Percentiles rank a stretch among this genome's conserved stretches.
These are phyloP conservation scores for Cladosporium austrohemisphaericum DNA, from an alignment of 2,329 filamentous ascomycete genomes.

Conservation along the genomic window DNA sequence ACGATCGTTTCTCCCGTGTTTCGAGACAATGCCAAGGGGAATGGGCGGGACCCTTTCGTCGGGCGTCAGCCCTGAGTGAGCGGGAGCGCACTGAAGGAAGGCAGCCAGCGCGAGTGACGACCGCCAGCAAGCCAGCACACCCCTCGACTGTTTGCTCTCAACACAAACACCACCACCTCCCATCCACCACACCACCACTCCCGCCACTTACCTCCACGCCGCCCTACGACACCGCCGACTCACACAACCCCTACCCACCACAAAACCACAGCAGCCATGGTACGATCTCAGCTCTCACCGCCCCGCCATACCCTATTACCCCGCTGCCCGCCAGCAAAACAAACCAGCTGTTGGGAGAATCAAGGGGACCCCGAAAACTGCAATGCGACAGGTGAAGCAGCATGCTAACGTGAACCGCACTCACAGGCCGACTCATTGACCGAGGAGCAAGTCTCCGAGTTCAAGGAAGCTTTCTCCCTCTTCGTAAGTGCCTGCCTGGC, in stretches of 20 bases:
- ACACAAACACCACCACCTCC: background rate
- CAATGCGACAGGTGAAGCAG: background rate
- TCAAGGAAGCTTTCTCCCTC: conserved; percentile 99
- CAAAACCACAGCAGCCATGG: conserved; percentile 25
- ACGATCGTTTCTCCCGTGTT: too few species aligned
- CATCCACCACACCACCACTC: background rate
- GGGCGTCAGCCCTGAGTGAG: too few species aligned
- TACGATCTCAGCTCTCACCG: conserved; percentile 18
- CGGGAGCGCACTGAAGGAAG: too few species aligned
- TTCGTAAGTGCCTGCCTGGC: conserved; percentile 69
- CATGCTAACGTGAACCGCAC: conserved; percentile 18
- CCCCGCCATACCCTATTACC: conserved; percentile 17
- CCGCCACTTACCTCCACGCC: background rate
- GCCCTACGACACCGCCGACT: conserved; percentile 3
- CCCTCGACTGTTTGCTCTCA: conserved; percentile 11
- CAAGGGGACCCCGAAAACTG: background rate
- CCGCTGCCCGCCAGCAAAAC: conserved; percentile 19
- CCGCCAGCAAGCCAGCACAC: background rate
- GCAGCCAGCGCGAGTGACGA: conserved; percentile 8
- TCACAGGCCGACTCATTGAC: conserved; percentile 91
- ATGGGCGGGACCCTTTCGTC: too few species aligned
- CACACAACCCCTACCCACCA: background rate
- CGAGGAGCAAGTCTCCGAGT: conserved; percentile 99
- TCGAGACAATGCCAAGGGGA: too few species aligned
- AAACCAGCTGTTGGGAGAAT: conserved; percentile 9